Evolutionary conservation across 1,139 yeast species (phyloP), one percentile per base, ranked within the genome.

Genomic region (Entelexis paramagnoliae): DNA sequence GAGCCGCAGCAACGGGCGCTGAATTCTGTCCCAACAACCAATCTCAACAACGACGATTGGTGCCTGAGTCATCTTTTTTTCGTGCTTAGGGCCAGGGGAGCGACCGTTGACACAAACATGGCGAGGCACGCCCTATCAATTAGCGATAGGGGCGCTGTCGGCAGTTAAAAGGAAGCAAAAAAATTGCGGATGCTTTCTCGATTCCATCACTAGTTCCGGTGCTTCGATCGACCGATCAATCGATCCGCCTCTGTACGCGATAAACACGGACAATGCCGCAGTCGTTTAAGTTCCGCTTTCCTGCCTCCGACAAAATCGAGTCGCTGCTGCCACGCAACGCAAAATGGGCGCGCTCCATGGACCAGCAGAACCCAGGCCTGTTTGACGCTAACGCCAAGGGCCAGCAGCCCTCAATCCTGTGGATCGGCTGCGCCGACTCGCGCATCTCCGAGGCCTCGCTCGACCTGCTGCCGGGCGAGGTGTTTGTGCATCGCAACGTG

Each of bases 381-480:
- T 80, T 88, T 64, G 68, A 70, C 6, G 80, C 77, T 52, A 86
- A 88, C 62, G 91, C 80, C 1, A 73, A 78, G 64, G 97, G 97
- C 51, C 98, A 91, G 68, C 68, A 80, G 17, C 98, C 98, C 19
- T 95, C 88, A 67, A 87, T 96, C 11, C 72, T 91, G 52, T 89
- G 96, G 94, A 83, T 91, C 57, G 96, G 97, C 4, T 91, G 98
- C 67, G 81, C 94, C 6, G 98, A 91, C 67, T 87, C 96, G 13
- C 80, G 98, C 60, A 86, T 85, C 54, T 85, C 89, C 50, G 96
- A 91, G 61, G 73, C 73, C 44, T 81, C 88, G 60, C 70, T 91
- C 51, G 89, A 89, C 34, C 71, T 83, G 53, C 64, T 68, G 5
- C 97, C 97, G 1, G 98, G 98, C 46, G 97, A 89, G 67, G 78